Evolutionary conservation across 495 filamentous ascomycete species (phyloP).

Genomic region (Baudoinia panamericana): DNA sequence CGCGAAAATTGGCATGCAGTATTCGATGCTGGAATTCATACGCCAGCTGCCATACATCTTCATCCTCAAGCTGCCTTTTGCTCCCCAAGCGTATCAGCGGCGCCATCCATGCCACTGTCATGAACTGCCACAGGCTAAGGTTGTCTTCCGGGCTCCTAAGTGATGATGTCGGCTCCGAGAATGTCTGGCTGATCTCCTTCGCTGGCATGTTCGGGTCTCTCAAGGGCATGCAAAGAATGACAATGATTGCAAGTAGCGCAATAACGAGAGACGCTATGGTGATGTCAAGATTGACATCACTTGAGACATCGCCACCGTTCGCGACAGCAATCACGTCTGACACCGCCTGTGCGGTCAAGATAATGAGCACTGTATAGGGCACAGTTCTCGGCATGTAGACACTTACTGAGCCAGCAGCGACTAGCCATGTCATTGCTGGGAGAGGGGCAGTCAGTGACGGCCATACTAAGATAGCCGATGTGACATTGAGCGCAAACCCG

Average conservation of each 20-base stretch:
- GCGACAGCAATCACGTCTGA: constrained; percentile 5
- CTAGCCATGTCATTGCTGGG: constrained; percentile 14
- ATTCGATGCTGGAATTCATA: constrained; percentile 64
- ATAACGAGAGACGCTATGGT: constrained; percentile 19
- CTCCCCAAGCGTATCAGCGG: constrained; percentile 54
- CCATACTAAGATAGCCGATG: constrained; percentile 1
- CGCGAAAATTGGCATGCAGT: constrained; percentile 59
- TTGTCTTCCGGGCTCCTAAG: constrained; percentile 73
- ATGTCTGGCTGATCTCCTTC: constrained; percentile 49
- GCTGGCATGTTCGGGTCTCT: constrained; percentile 44
- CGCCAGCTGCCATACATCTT: constrained; percentile 64
- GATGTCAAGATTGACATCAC: neutral
- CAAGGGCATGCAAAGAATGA: constrained; percentile 60
- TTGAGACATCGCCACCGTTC: neutral
- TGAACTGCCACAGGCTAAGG: constrained; percentile 65
- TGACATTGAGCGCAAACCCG: constrained; percentile 8
- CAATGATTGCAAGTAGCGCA: constrained; percentile 33
- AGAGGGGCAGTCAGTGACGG: neutral
- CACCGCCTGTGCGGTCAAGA: constrained; percentile 5
- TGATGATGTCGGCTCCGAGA: constrained; percentile 41
- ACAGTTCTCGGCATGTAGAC: constrained; percentile 8
- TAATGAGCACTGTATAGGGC: constrained; percentile 8
- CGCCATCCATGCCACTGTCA: constrained; percentile 71
- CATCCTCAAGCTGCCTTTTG: constrained; percentile 51
- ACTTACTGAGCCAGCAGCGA: neutral